phyloP scores from a whole-genome alignment of 768 basidiomycete genomes.

The Chalciporus piperatus region DNA sequence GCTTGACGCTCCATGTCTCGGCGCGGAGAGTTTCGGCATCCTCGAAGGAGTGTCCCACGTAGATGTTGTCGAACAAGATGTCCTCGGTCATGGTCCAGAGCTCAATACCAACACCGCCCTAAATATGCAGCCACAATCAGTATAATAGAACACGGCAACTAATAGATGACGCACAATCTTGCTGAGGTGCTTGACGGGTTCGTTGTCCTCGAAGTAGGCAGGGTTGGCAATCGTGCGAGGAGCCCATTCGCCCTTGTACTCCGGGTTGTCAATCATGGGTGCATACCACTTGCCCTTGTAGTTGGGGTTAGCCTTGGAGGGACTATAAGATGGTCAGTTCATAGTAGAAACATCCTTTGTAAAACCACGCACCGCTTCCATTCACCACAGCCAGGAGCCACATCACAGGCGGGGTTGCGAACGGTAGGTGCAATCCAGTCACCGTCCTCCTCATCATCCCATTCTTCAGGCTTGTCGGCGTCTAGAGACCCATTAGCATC shows the following conservation, averaged over 20 bases:
- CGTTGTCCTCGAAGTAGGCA: slow-evolving; percentile 82
- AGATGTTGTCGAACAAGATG: slow-evolving; percentile 92
- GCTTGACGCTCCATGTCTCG: slow-evolving; percentile 93
- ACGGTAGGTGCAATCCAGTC: slow-evolving; percentile 95
- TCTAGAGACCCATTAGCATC: slow-evolving; percentile 40
- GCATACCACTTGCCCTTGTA: slow-evolving; percentile 99
- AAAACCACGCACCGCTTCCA: slow-evolving; percentile 67
- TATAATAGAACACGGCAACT: neutral
- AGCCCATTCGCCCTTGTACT: slow-evolving; percentile 93
- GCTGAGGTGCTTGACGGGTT: slow-evolving; percentile 75
- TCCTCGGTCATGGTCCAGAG: slow-evolving; percentile 99
- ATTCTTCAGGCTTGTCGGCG: slow-evolving; percentile 95
- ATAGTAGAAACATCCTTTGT: neutral
- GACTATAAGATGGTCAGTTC: slow-evolving; percentile 40
- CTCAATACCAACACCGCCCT: slow-evolving; percentile 96
- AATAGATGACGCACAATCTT: slow-evolving; percentile 64
- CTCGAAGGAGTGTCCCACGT: slow-evolving; percentile 83
- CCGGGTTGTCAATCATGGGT: slow-evolving; percentile 95
- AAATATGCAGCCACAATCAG: slow-evolving; percentile 1
- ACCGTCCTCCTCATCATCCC: slow-evolving; percentile 99
- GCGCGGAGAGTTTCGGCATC: slow-evolving; percentile 81
- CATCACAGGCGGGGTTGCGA: slow-evolving; percentile 86
- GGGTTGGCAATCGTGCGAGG: slow-evolving; percentile 92
- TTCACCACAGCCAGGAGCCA: slow-evolving; percentile 90
- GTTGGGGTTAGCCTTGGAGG: slow-evolving; percentile 84